phyloP scores from a whole-genome alignment of 306 rosid species.

The Hippophae rhamnoides region DNA sequence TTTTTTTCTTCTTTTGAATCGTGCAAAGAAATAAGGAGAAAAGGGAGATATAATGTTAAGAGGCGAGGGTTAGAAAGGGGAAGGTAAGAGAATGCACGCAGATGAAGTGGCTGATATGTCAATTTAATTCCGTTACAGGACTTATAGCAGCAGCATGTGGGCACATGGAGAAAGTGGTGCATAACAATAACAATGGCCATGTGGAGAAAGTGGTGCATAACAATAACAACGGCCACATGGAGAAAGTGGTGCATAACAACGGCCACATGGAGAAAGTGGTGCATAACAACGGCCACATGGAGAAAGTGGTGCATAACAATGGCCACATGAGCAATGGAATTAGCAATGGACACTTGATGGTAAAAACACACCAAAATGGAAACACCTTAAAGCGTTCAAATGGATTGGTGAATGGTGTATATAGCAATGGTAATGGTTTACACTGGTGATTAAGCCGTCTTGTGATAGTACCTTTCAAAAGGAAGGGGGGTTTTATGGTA shows the following conservation, averaged over 20 bases:
- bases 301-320: slow-evolving; percentile 17
- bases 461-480: slow-evolving; percentile 10
- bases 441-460: slow-evolving; percentile 27
- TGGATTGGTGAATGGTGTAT: slow-evolving; percentile 48
- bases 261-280: no score
- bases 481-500: slow-evolving; percentile 29
- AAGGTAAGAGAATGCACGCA: no score
- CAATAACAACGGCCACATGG: no score
- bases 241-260: no score
- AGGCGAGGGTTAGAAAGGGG: no score
- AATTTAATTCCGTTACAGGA: slow-evolving; percentile 31
- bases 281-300: background rate
- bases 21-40: no score
- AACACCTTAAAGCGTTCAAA: slow-evolving; percentile 37
- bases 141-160: slow-evolving; percentile 60
- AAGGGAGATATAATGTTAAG: no score
- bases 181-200: no score
- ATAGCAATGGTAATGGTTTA: slow-evolving; percentile 56
- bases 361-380: slow-evolving; percentile 41
- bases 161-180: slow-evolving; percentile 16
- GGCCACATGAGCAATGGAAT: slow-evolving; percentile 30
- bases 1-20: no score
- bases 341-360: slow-evolving; percentile 36
- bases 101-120: background rate
- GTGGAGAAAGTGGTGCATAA: no score